phyloP scores from a whole-genome alignment of 2,329 filamentous ascomycete species.

The Albophoma yamanashiensis region DNA sequence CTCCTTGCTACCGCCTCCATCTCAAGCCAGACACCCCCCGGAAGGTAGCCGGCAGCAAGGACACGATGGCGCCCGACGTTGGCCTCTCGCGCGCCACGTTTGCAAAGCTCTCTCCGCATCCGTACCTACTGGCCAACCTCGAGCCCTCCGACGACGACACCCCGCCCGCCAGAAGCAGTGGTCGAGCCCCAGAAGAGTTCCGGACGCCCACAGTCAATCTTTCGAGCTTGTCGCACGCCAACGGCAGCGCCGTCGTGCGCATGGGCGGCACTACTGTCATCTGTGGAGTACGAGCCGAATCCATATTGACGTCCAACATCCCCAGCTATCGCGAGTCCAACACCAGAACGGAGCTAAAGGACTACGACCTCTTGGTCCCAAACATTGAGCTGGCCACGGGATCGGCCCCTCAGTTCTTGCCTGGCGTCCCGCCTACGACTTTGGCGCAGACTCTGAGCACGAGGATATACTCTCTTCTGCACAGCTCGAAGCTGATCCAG shows the following conservation, averaged over 20 bases:
- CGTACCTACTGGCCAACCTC: slow-evolving; percentile 84
- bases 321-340: slow-evolving; percentile 47
- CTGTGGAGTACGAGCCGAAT: slow-evolving; percentile 81
- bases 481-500: slow-evolving; percentile 57
- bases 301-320: slow-evolving; percentile 65
- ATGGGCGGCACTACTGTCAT: slow-evolving; percentile 90
- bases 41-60: not conserved
- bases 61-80: slow-evolving; percentile 18
- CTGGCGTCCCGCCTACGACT: slow-evolving; percentile 68
- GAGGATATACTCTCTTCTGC: slow-evolving; percentile 64
- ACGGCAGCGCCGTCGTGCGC: slow-evolving; percentile 82
- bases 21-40: not conserved
- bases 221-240: slow-evolving; percentile 76
- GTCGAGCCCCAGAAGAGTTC: slow-evolving; percentile 58
- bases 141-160: slow-evolving; percentile 40
- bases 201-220: slow-evolving; percentile 69
- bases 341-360: slow-evolving; percentile 37
- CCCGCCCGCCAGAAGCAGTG: slow-evolving; percentile 64
- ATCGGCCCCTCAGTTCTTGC: slow-evolving; percentile 74
- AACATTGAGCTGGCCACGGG: slow-evolving; percentile 91
- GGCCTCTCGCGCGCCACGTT: slow-evolving; percentile 58
- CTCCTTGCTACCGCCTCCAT: not conserved
- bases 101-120: slow-evolving; percentile 79
- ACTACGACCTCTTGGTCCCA: slow-evolving; percentile 72
- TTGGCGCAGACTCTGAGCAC: slow-evolving; percentile 81